A percentile compares a stretch with the other conserved stretches of the same genome.
phyloP scores from a whole-genome alignment of 2,329 filamentous ascomycete species.

The Cercospora nicotianae region DNA sequence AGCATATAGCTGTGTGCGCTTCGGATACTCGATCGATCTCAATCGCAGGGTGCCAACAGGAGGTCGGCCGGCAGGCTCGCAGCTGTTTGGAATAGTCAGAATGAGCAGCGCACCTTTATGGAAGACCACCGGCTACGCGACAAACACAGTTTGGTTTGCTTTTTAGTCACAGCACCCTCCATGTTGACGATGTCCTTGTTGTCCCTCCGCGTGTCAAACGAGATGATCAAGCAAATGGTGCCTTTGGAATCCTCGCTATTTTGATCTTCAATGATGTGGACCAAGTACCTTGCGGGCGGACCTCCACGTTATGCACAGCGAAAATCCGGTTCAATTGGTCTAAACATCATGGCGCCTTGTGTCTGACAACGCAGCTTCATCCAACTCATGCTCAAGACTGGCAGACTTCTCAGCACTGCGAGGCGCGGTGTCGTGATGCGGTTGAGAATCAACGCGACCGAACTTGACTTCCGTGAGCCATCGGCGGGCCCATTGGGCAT shows the following conservation, averaged over 20 bases:
- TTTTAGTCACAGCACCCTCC: not conserved
- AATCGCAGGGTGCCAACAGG: not conserved
- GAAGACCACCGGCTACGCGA: not conserved
- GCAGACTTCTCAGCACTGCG: not conserved
- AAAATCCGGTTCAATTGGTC: not conserved
- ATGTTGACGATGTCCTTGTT: not conserved
- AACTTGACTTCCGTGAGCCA: conserved; percentile 49
- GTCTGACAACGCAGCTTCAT: not conserved
- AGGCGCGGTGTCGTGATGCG: not conserved
- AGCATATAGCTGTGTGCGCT: not conserved
- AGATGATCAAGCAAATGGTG: not conserved
- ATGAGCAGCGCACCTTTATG: not conserved
- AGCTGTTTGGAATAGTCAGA: not conserved
- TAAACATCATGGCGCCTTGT: not conserved
- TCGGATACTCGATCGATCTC: not conserved
- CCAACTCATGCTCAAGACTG: not conserved
- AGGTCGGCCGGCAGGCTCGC: not conserved
- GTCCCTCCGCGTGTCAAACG: not conserved
- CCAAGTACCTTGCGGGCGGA: not conserved
- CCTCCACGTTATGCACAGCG: not conserved
- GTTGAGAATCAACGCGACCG: conserved; percentile 22
- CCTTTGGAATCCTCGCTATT: no score
- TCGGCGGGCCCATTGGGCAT: conserved; percentile 41
- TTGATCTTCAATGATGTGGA: not conserved
- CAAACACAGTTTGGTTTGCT: not conserved